A percentile compares a stretch with the other conserved stretches of the same genome.
Conservation (phyloP, 257 asterid species). For the Nicotiana otophora region DNA sequence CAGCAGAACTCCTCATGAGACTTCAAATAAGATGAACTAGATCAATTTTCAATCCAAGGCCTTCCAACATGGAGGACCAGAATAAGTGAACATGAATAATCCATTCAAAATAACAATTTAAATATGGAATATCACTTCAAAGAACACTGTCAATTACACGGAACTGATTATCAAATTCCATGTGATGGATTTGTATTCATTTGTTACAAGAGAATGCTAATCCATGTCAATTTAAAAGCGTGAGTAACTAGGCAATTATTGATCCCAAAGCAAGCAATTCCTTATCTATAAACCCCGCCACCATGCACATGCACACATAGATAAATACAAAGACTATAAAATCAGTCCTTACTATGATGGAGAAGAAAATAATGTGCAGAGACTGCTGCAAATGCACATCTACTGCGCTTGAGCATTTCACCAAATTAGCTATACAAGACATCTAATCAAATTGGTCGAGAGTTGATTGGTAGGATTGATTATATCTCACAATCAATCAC, state of each 20-base stretch:
- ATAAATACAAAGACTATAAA: neutral
- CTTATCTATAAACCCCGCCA: neutral
- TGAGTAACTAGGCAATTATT: neutral
- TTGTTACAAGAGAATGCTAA: neutral
- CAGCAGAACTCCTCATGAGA: neutral
- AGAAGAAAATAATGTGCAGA: neutral
- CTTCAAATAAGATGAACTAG: neutral
- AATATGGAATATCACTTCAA: neutral
- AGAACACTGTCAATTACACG: neutral
- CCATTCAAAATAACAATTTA: neutral
- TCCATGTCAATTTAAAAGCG: neutral
- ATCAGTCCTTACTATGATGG: neutral
- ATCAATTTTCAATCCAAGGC: neutral
- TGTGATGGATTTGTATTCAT: neutral
- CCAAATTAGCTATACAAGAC: neutral
- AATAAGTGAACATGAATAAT: neutral
- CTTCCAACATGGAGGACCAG: neutral
- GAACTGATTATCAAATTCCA: neutral
- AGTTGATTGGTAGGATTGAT: neutral
- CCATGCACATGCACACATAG: neutral
- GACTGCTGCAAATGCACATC: neutral
- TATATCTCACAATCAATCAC: neutral
- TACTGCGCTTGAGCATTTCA: neutral
- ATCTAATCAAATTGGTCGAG: neutral
- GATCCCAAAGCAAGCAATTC: neutral